These are phyloP conservation scores for Persicaria maculosa DNA, from an alignment of 148 eudicot species.

Conservation along the genomic window DNA sequence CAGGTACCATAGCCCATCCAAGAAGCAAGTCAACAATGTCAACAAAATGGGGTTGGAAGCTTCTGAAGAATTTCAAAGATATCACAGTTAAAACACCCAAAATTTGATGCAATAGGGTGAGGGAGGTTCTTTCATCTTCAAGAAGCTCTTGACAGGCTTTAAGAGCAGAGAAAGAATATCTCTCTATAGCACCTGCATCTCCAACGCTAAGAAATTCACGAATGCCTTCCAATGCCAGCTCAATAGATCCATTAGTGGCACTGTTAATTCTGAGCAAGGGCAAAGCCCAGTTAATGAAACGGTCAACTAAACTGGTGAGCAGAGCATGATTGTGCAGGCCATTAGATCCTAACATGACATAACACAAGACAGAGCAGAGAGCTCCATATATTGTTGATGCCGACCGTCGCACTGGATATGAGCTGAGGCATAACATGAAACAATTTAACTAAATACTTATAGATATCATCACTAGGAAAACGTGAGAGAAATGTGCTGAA, in stretches of 20 bases:
- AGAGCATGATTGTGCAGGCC: constrained; percentile 78
- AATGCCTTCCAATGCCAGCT: constrained; percentile 68
- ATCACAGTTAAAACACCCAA: constrained; percentile 67
- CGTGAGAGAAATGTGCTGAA: neutral
- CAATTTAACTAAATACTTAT: neutral
- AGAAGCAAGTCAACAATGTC: constrained; percentile 97
- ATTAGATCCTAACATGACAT: constrained; percentile 50
- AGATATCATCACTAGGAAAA: neutral
- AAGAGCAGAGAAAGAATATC: constrained; percentile 69
- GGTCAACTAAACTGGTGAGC: constrained; percentile 56
- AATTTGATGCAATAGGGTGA: constrained; percentile 58
- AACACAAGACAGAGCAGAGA: constrained; percentile 61
- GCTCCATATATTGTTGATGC: constrained; percentile 95
- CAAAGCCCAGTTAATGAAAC: constrained; percentile 80
- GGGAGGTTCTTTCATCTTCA: constrained; percentile 92
- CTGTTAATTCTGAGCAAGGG: constrained; percentile 47
- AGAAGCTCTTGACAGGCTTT: constrained; percentile 88
- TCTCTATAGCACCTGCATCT: constrained; percentile 69
- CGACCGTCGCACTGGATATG: constrained; percentile 61
- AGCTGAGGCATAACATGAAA: constrained; percentile 39
- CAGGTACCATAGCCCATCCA: constrained; percentile 98
- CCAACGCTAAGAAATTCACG: constrained; percentile 81
- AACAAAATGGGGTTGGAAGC: constrained; percentile 87
- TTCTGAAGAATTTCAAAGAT: constrained; percentile 72
- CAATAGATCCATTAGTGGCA: constrained; percentile 42